phyloP scores from a whole-genome alignment of 768 basidiomycete species.

The Steccherinum ochraceum region DNA sequence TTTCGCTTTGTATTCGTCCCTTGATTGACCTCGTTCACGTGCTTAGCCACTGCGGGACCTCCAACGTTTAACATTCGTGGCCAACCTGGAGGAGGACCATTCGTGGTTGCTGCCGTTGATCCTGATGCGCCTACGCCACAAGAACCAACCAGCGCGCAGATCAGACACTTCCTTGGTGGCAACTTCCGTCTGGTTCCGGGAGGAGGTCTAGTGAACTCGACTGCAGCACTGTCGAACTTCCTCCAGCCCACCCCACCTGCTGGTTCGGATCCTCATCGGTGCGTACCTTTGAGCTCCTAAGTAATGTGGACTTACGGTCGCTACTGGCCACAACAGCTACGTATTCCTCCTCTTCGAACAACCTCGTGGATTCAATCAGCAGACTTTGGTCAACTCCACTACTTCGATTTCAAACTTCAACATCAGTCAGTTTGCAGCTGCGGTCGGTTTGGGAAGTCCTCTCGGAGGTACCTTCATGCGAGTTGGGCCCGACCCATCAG shows the following conservation, averaged over 20 bases:
- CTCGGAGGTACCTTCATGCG: constrained; percentile 29
- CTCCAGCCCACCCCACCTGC: constrained; percentile 24
- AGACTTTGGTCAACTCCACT: constrained; percentile 19
- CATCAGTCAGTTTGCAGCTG: constrained; percentile 24
- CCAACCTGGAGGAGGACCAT: constrained; percentile 6
- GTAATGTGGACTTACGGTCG: not conserved
- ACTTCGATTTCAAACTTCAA: constrained; percentile 26
- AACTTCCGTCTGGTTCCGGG: constrained; percentile 12
- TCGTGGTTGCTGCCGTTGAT: constrained; percentile 27
- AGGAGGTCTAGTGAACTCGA: constrained; percentile 20
- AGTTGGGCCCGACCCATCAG: constrained; percentile 15
- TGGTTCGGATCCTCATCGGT: constrained; percentile 28
- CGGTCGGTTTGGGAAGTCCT: constrained; percentile 21
- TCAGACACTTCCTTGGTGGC: constrained; percentile 24
- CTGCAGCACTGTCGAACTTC: constrained; percentile 25
- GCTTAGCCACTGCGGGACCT: constrained; percentile 10
- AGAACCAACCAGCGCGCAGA: constrained; percentile 19
- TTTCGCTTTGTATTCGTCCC: not conserved
- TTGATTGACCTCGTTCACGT: not conserved
- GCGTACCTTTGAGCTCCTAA: not conserved
- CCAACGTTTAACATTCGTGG: constrained; percentile 10
- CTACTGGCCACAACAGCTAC: constrained; percentile 15
- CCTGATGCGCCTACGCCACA: constrained; percentile 29
- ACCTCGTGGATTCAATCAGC: constrained; percentile 18
- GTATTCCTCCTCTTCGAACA: constrained; percentile 24